phyloP scores from a whole-genome alignment of 192 early-diverging fungal genomes.

The Rhizoclosmatium sp. region DNA sequence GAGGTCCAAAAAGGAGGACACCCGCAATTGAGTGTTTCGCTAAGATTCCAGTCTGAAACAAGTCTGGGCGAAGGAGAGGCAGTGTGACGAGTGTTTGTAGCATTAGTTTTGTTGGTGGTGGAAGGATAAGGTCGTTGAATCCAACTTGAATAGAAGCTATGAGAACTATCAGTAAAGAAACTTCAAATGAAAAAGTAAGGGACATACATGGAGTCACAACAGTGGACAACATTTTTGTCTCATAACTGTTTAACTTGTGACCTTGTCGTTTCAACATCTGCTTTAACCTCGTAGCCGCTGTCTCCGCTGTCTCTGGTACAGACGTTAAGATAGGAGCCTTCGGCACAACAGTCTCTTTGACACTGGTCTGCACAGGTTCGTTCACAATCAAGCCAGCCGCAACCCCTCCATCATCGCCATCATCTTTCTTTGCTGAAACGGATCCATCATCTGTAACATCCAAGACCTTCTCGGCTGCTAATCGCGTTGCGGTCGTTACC shows the following conservation, averaged over 20 bases:
- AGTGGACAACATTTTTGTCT: constrained; percentile 76
- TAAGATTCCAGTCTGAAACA: constrained; percentile 65
- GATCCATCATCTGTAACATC: not conserved
- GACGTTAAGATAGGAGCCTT: not conserved
- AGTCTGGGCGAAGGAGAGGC: constrained; percentile 54
- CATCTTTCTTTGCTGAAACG: not conserved
- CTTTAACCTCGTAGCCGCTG: constrained; percentile 52
- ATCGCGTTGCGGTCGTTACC: constrained; percentile 1
- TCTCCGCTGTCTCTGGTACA: constrained; percentile 29
- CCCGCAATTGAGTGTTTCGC: constrained; percentile 63
- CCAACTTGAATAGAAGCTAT: constrained; percentile 55
- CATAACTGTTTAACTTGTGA: constrained; percentile 65
- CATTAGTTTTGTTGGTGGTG: constrained; percentile 79
- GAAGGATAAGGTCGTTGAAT: constrained; percentile 79
- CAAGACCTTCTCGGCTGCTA: not conserved
- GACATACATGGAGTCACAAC: constrained; percentile 79
- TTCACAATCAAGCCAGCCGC: constrained; percentile 26
- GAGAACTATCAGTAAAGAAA: not conserved
- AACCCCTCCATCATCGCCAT: constrained; percentile 6
- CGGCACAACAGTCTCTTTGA: not conserved
- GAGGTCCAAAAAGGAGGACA: constrained; percentile 68
- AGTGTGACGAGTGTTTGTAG: constrained; percentile 77
- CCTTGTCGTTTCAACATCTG: constrained; percentile 37
- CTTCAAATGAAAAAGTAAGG: constrained; percentile 31
- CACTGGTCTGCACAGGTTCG: not conserved